Evolutionary conservation across 129 eudicot genomes (phyloP).

Genomic region (Pseudognaphalium luteoalbum): DNA sequence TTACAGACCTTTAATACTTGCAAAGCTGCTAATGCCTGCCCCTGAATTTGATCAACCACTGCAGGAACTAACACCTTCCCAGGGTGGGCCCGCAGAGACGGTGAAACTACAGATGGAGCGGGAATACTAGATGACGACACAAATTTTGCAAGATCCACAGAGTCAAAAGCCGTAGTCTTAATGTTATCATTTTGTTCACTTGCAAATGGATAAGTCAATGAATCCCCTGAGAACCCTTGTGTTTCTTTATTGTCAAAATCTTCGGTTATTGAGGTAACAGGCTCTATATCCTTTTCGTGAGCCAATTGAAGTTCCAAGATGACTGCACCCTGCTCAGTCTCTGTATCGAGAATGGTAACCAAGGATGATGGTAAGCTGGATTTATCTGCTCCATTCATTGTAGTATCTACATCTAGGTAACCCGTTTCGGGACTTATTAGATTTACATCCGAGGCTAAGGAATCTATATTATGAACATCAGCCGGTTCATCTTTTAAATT

Average conservation of each 20-base stretch:
- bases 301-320: slow-evolving; percentile 39
- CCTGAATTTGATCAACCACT: slow-evolving; percentile 79
- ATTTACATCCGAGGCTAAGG: slow-evolving; percentile 33
- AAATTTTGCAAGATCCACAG: slow-evolving; percentile 44
- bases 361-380: slow-evolving; percentile 36
- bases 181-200: slow-evolving; percentile 38
- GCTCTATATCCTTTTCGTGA: slow-evolving; percentile 31
- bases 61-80: slow-evolving; percentile 96
- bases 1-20: slow-evolving; percentile 81
- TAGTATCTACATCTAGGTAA: slow-evolving; percentile 35
- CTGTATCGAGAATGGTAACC: slow-evolving; percentile 19
- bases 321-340: slow-evolving; percentile 27
- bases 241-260: slow-evolving; percentile 32
- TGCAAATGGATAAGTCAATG: slow-evolving; percentile 40
- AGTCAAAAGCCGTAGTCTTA: slow-evolving; percentile 43
- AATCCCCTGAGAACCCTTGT: slow-evolving; percentile 38
- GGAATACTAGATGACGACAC: slow-evolving; percentile 71
- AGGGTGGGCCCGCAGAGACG: slow-evolving; percentile 64
- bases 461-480: slow-evolving; percentile 20
- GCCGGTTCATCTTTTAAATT: slow-evolving; percentile 23
- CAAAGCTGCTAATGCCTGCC: slow-evolving; percentile 89
- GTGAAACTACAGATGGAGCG: slow-evolving; percentile 84
- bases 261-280: slow-evolving; percentile 32
- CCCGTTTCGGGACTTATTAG: slow-evolving; percentile 30
- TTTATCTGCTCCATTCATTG: slow-evolving; percentile 30